Evolutionary conservation across 345 rosid genomes (phyloP).

Genomic region (Moricandia moricandioides): DNA sequence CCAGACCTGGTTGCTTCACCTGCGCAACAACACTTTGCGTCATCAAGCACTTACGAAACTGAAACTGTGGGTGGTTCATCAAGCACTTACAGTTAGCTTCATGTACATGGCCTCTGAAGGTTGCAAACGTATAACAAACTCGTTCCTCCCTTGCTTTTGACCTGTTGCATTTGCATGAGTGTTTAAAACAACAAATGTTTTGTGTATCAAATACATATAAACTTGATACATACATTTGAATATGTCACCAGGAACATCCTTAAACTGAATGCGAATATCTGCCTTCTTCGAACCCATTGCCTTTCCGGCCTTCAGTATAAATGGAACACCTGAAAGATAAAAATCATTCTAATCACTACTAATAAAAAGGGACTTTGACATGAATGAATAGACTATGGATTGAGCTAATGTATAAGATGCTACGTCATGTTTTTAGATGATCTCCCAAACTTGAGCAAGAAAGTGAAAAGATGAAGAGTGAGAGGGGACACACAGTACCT

Average conservation of each 20-base stretch:
- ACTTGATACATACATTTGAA: conserved; percentile 59
- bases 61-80: not conserved
- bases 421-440: not conserved
- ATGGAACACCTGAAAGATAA: conserved; percentile 82
- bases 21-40: conserved; percentile 32
- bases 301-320: conserved; percentile 95
- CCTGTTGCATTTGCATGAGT: conserved; percentile 41
- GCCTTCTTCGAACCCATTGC: conserved; percentile 97
- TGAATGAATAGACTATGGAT: no score
- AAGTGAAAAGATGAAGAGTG: not conserved
- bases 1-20: conserved; percentile 98
- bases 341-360: not conserved
- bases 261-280: conserved; percentile 95
- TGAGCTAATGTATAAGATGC: no score
- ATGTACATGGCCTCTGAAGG: conserved; percentile 97
- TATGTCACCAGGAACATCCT: conserved; percentile 99
- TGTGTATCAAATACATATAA: not conserved
- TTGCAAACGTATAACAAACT: conserved; percentile 93
- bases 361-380: not conserved
- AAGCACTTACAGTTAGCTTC: conserved; percentile 81
- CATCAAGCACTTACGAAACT: not conserved
- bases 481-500: conserved; percentile 43
- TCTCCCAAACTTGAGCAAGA: conserved; percentile 1
- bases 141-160: conserved; percentile 95
- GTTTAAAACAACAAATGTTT: not conserved